Percentiles rank a stretch among this genome's conserved stretches.
Conservation (phyloP, 495 filamentous ascomycete genomes). For the Aspergillus homomorphus region DNA sequence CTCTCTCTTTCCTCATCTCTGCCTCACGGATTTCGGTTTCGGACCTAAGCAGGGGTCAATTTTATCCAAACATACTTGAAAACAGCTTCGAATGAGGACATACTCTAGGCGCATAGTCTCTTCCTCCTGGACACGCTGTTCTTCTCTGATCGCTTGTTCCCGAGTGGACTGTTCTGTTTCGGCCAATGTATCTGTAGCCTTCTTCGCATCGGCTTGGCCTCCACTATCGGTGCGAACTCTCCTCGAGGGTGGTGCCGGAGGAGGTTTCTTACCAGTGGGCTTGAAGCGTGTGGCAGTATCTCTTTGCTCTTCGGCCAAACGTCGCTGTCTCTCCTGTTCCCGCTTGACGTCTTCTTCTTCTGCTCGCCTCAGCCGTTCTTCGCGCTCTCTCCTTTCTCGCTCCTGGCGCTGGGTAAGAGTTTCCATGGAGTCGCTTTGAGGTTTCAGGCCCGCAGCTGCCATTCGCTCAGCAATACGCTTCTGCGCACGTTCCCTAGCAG, state of each 20-base stretch:
- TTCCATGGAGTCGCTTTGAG: constrained; percentile 66
- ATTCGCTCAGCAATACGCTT: constrained; percentile 97
- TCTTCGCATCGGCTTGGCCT: constrained; percentile 52
- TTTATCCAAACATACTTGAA: constrained; percentile 14
- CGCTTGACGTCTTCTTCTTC: constrained; percentile 94
- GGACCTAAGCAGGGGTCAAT: constrained; percentile 55
- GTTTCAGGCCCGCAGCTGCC: constrained; percentile 86
- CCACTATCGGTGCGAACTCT: constrained; percentile 66
- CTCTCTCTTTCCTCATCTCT: constrained; percentile 73
- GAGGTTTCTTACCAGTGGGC: constrained; percentile 68
- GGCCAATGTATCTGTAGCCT: constrained; percentile 56
- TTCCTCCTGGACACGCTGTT: constrained; percentile 75
- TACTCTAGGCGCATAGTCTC: constrained; percentile 81
- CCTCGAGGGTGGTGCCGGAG: constrained; percentile 76
- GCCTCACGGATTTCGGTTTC: constrained; percentile 73
- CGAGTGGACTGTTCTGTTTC: constrained; percentile 49
- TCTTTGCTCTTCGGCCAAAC: constrained; percentile 78
- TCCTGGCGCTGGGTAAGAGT: constrained; percentile 79
- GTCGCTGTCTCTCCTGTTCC: constrained; percentile 80
- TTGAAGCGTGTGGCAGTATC: constrained; percentile 58
- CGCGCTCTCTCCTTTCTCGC: constrained; percentile 81
- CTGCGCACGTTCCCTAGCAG: constrained; percentile 95
- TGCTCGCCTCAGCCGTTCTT: constrained; percentile 79
- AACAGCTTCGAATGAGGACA: constrained; percentile 34
- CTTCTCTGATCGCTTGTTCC: constrained; percentile 58